A percentile compares a stretch with the other conserved stretches of the same genome.
These are phyloP conservation scores for Malassezia obtusa DNA, from an alignment of 1,284 basidiomycete species.

Conservation along the genomic window DNA sequence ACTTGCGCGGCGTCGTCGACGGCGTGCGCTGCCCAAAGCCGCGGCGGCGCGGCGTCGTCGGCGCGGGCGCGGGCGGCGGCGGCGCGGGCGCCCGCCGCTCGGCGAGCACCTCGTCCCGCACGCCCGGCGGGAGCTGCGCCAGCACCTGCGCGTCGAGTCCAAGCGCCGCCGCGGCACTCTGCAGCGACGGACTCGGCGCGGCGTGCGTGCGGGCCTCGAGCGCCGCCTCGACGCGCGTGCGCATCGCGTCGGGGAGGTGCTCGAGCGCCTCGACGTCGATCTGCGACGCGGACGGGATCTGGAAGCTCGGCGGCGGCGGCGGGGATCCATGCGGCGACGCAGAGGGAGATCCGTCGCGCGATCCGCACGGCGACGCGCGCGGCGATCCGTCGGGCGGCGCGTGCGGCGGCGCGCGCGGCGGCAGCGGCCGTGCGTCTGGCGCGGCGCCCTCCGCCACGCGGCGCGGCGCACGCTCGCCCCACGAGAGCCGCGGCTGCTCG, in stretches of 20 bases:
- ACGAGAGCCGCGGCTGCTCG: neutral
- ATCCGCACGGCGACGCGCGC: conserved; percentile 19
- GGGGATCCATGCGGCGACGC: too few relatives aligned
- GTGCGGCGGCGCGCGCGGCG: conserved; percentile 18
- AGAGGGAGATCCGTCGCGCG: neutral
- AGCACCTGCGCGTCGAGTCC: conserved; percentile 36
- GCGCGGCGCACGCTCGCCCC: neutral
- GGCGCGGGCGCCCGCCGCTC: neutral
- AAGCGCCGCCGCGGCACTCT: neutral
- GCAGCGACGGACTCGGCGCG: neutral
- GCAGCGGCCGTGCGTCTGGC: too few relatives aligned
- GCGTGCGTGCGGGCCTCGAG: neutral
- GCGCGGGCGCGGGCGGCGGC: neutral
- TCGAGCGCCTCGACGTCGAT: conserved; percentile 28
- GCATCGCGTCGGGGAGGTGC: conserved; percentile 27
- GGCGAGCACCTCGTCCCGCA: conserved; percentile 33
- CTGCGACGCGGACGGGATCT: conserved; percentile 33
- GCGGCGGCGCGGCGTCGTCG: neutral
- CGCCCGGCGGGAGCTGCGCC: conserved; percentile 29
- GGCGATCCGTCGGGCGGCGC: conserved; percentile 3
- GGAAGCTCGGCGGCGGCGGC: conserved; percentile 8
- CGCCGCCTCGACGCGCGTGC: conserved; percentile 21
- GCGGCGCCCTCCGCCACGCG: neutral
- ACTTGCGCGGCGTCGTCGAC: neutral
- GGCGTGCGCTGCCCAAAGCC: conserved; percentile 5